Evolutionary conservation across 805 yeast genomes (phyloP), one percentile per base, ranked within the genome.

Genomic region (Phaffomyces thermotolerans): DNA sequence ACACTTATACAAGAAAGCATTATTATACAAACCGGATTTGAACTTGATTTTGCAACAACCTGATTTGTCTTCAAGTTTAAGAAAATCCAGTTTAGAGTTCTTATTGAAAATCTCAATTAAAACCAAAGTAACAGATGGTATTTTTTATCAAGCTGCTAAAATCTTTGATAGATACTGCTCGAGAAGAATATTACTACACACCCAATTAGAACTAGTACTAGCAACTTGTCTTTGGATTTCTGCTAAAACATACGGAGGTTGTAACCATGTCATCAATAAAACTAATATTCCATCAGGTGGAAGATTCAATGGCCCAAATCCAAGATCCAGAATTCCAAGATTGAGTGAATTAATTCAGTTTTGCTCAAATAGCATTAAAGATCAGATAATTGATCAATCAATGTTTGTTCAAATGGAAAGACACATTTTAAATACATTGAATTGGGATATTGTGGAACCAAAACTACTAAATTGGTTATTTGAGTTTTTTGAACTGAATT

Each of bases 181-280:
- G 42, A 84, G 81, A 54, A 73, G 98, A 53, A 79, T 89, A 8
- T 93, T 90, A 1, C 73, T 84, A 50, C 77, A 81, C 52, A 90
- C 85, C 45, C 98, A 90, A 64, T 81, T 87, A 48, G 96, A 90
- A 63, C 72, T 91, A 42, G 91, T 91, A 10, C 88, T 95, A 29
- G 84, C 95, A 48, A 87, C 96, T 5, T 87, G 96, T 48, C 67
- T 91, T 31, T 91, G 98, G 97, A 75, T 91, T 29, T 87, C 96
- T 3, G 81, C 96, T 23, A 91, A 91, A 62, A 72, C 81, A n/a
- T 76, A 76, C 55, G 87, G 87, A 39, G 87, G 87, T 33, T 80
- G 82, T 61, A 78, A 78, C 52, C 87, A 80, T 62, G 76, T 79
- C 52, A 73, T 77, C 42, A 77, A 77, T 57, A 67, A 71, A 45